A percentile compares a stretch with the other conserved stretches of the same genome.
phyloP scores from a whole-genome alignment of 108 stramenopile species.

The Conticribra guillardii region DNA sequence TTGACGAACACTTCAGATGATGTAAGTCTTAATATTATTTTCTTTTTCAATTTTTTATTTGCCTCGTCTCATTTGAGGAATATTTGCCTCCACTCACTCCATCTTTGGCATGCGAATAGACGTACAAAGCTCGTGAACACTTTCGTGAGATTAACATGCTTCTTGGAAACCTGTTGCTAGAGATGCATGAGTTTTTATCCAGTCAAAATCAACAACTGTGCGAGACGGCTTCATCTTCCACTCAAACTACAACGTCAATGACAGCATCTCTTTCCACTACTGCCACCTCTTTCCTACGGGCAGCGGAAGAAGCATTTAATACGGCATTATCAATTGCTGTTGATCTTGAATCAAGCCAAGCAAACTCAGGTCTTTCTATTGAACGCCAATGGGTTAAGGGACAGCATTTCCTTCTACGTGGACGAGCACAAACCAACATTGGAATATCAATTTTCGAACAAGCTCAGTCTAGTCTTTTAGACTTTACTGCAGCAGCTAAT shows the following conservation, averaged over 20 bases:
- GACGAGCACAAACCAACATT: conserved; percentile 39
- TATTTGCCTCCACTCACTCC: neutral
- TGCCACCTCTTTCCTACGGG: conserved; percentile 17
- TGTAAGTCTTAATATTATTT: neutral
- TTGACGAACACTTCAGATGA: conserved; percentile 15
- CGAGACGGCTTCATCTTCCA: neutral
- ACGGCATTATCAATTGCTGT: conserved; percentile 26
- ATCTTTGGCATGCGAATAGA: neutral
- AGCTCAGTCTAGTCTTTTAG: conserved; percentile 1
- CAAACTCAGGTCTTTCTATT: conserved; percentile 8
- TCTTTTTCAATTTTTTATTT: neutral
- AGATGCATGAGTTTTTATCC: conserved; percentile 21
- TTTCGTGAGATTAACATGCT: conserved; percentile 42
- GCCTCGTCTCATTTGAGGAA: neutral
- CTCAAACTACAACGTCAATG: neutral
- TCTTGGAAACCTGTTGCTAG: conserved; percentile 24
- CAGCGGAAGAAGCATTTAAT: conserved; percentile 34
- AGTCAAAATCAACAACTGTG: conserved; percentile 11
- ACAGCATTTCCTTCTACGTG: conserved; percentile 40
- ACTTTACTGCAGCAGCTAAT: neutral
- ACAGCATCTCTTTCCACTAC: conserved; percentile 21
- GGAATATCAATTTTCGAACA: conserved; percentile 26
- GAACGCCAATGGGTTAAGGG: conserved; percentile 26
- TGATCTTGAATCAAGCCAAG: conserved; percentile 20
- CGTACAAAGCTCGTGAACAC: conserved; percentile 27